Conservation (phyloP, 805 yeast species). For the Pichia insulana region DNA sequence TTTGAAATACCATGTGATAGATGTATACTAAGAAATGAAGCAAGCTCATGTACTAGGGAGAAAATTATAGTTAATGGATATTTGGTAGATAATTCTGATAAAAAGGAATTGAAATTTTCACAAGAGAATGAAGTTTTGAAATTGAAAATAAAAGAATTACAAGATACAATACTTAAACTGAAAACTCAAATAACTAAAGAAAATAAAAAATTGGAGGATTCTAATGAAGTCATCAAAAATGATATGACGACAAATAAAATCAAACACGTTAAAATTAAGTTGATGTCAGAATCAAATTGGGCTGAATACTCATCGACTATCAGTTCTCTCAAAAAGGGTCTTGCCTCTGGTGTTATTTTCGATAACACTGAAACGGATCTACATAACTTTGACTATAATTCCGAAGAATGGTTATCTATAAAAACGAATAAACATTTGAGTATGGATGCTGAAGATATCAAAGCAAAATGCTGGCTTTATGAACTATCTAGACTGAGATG, state of each 20-base stretch:
- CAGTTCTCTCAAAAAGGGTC: constrained; percentile 19
- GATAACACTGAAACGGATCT: constrained; percentile 9
- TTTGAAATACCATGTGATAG: constrained; percentile 38
- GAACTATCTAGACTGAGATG: constrained; percentile 15
- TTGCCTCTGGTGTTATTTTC: constrained; percentile 16
- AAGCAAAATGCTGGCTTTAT: constrained; percentile 22
- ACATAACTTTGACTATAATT: constrained; percentile 18
- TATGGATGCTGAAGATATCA: constrained; percentile 14
- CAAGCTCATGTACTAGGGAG: constrained; percentile 27
- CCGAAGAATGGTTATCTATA: constrained; percentile 23
- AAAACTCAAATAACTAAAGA: background rate
- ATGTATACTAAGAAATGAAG: constrained; percentile 29
- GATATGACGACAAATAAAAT: background rate
- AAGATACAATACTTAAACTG: constrained; percentile 15
- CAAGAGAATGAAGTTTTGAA: constrained; percentile 24
- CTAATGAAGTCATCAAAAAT: background rate
- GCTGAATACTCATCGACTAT: constrained; percentile 21
- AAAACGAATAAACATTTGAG: background rate
- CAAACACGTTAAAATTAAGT: background rate
- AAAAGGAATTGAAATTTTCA: constrained; percentile 18
- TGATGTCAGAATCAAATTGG: constrained; percentile 14
- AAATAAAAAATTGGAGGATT: background rate
- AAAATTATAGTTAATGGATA: constrained; percentile 28
- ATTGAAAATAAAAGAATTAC: constrained; percentile 21
- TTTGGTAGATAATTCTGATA: constrained; percentile 20